Evolutionary conservation across 306 rosid species (phyloP).

Genomic region (Mucuna pruriens): DNA sequence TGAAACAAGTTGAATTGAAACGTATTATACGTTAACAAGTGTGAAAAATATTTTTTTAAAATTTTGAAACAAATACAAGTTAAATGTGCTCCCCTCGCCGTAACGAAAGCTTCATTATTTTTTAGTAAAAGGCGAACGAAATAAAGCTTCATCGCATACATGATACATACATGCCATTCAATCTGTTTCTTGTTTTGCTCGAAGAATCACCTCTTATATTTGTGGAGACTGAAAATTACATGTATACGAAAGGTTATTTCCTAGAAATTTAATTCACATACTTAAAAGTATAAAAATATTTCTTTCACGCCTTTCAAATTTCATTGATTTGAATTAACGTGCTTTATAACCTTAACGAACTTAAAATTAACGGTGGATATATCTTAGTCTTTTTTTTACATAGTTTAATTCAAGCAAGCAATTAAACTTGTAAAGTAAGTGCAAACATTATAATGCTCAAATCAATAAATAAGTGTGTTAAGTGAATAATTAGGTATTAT

Average conservation of each 20-base stretch:
- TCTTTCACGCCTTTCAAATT: background rate
- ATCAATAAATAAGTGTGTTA: too few relatives aligned
- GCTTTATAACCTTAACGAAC: background rate
- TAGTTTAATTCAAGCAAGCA: too few relatives aligned
- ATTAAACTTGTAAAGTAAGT: too few relatives aligned
- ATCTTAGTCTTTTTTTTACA: too few relatives aligned
- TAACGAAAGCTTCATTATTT: background rate
- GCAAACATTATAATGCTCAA: too few relatives aligned
- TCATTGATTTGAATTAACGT: background rate
- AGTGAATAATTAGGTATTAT: too few relatives aligned
- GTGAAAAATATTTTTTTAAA: background rate
- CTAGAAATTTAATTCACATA: background rate
- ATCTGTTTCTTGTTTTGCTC: background rate
- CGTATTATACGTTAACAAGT: too few relatives aligned
- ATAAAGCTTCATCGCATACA: too few relatives aligned
- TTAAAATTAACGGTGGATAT: background rate
- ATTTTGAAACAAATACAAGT: background rate
- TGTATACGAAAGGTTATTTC: background rate
- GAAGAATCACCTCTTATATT: background rate
- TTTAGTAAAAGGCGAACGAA: too few relatives aligned
- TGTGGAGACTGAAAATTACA: background rate
- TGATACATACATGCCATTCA: too few relatives aligned
- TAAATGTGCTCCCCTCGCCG: background rate
- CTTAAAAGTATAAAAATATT: background rate
- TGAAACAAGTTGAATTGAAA: too few relatives aligned